phyloP scores from a whole-genome alignment of 305 asterid genomes.

The Solanum hybrid region DNA sequence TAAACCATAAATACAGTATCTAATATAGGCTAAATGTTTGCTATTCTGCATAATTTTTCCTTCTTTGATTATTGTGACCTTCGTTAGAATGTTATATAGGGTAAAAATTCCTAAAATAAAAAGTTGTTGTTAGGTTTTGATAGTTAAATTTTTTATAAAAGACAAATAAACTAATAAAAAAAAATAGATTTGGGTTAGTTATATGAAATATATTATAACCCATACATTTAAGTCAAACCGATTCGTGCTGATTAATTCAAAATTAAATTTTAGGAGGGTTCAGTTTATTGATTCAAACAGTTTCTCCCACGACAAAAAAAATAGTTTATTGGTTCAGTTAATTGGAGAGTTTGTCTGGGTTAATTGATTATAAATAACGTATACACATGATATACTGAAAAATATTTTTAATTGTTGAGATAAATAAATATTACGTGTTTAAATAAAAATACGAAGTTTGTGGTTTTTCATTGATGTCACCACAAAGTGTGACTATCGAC shows the following conservation, averaged over 20 bases:
- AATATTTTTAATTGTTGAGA: background rate
- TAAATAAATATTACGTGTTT: background rate
- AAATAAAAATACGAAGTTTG: background rate
- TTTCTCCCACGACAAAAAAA: background rate
- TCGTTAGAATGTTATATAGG: background rate
- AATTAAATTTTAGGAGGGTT: background rate
- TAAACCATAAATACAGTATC: background rate
- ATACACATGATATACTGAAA: background rate
- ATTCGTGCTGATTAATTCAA: background rate
- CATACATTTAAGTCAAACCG: background rate
- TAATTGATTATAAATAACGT: no score
- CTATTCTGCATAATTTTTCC: background rate
- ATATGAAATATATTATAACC: background rate
- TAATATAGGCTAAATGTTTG: background rate
- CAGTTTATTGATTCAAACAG: background rate
- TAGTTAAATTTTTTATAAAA: background rate
- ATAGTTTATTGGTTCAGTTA: background rate
- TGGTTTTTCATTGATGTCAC: background rate
- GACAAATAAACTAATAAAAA: background rate
- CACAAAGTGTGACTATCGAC: background rate
- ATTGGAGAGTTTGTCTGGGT: background rate
- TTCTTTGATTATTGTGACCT: background rate
- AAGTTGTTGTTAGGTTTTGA: background rate
- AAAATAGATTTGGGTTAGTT: background rate
- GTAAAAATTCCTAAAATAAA: background rate